Evolutionary conservation across 2,329 filamentous ascomycete species (phyloP), one percentile per base, ranked within the genome.

Genomic region (Alternaria triticina): DNA sequence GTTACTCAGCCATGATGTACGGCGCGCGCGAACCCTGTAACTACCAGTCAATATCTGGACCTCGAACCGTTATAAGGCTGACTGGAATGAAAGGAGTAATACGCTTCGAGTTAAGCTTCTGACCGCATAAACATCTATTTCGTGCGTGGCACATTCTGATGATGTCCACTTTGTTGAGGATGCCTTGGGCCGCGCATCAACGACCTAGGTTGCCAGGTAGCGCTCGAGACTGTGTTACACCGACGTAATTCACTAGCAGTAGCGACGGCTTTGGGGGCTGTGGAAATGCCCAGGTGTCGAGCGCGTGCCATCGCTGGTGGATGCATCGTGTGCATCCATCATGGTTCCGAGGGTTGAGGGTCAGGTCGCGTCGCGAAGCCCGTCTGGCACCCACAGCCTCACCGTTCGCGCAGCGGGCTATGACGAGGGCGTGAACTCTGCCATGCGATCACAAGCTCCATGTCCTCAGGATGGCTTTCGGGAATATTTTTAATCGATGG

Each of bases 11-110:
- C 66, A 40, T 40, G 36, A 40, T 69, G 30, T 66, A 61, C 69
- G 62, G 62, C 64, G 67, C 65, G 50, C 45, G 25, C 20, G 22
- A 73, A 67, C 75, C 72, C 66, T 74, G 72, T 73, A 74, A 61
- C 52, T 58, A 59, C 75, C 74, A 77, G 64, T 77, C 69, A 54
- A 66, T 76, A 65, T 22, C 49, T 17, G 27, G 30, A 55, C 22
- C 43, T 49, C 59, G 54, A 71, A 72, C 70, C 63, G 44, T 60
- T 60, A 67, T 74, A 68, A 79, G 77, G 76, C 76, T 73, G 70
- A 78, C 68, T 73, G 65, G 46, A 59, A 59, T 68, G 51, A 57
- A 70, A 55, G 62, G 62, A 69, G 55, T 63, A 67, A 54, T 65
- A 67, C 55, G 43, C 61, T 62, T 60, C 50, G 47, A 27, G 33